These are phyloP conservation scores for Epicoccum nigrum DNA, from an alignment of 2,329 filamentous ascomycete species.

Conservation along the genomic window DNA sequence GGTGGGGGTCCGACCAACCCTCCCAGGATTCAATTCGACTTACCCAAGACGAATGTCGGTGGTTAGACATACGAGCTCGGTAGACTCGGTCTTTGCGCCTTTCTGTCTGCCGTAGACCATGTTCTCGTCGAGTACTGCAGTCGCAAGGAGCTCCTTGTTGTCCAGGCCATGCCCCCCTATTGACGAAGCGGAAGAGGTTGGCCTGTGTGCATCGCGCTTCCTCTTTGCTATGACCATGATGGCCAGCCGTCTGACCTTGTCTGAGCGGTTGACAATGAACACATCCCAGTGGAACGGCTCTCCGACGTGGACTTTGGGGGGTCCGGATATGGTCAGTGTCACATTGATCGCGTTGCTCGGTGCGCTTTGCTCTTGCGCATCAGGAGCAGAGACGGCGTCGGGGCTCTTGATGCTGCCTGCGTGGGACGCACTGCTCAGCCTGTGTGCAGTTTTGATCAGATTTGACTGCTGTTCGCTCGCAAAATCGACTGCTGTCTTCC, in stretches of 20 bases:
- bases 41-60: constrained; percentile 75
- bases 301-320: constrained; percentile 65
- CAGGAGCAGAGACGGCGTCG: constrained; percentile 36
- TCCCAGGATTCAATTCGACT: background rate
- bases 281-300: constrained; percentile 74
- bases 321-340: constrained; percentile 75
- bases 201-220: constrained; percentile 56
- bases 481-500: constrained; percentile 74
- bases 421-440: constrained; percentile 37
- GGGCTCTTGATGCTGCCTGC: constrained; percentile 31
- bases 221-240: constrained; percentile 71
- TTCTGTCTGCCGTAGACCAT: constrained; percentile 74
- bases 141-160: constrained; percentile 56
- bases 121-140: constrained; percentile 74
- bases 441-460: constrained; percentile 38
- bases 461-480: constrained; percentile 55
- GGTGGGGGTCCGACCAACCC: too few relatives aligned
- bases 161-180: constrained; percentile 35
- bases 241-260: constrained; percentile 69
- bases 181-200: constrained; percentile 55
- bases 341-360: constrained; percentile 65
- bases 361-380: constrained; percentile 14
- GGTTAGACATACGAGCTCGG: constrained; percentile 75
- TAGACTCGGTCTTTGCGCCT: constrained; percentile 65
- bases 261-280: constrained; percentile 75